Evolutionary conservation across 2,329 filamentous ascomycete genomes (phyloP).

Genomic region (Pyrenophora teres): DNA sequence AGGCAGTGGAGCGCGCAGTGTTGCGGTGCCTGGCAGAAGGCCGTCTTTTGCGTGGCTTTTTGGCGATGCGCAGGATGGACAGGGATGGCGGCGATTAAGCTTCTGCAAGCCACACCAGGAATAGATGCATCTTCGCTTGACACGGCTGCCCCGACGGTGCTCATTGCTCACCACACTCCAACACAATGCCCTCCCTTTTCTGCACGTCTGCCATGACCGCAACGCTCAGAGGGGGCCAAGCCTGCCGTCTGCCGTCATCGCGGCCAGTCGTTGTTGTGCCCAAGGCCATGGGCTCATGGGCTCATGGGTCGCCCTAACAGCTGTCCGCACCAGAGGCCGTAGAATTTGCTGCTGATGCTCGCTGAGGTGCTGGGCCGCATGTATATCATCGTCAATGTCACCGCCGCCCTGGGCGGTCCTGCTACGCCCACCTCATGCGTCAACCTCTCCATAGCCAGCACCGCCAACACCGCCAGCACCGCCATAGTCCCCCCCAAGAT

Average conservation of each 20-base stretch:
- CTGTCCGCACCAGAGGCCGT: slow-evolving; percentile 23
- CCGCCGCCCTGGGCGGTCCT: slow-evolving; percentile 29
- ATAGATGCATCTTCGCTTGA: slow-evolving; percentile 41
- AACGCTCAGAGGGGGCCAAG: slow-evolving; percentile 27
- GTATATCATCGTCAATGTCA: slow-evolving; percentile 34
- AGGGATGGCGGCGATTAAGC: slow-evolving; percentile 41
- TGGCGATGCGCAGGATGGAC: slow-evolving; percentile 32
- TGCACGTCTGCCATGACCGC: slow-evolving; percentile 26
- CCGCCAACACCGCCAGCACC: neutral
- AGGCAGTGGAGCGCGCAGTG: slow-evolving; percentile 12
- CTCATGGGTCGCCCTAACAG: slow-evolving; percentile 25
- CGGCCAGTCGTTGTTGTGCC: slow-evolving; percentile 26
- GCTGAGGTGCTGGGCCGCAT: slow-evolving; percentile 23
- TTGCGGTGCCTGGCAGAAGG: slow-evolving; percentile 30
- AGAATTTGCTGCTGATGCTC: slow-evolving; percentile 31
- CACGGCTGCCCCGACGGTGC: slow-evolving; percentile 19
- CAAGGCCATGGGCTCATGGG: slow-evolving; percentile 23
- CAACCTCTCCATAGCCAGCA: slow-evolving; percentile 1
- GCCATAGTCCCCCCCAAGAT: slow-evolving; percentile 3
- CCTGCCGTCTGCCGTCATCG: slow-evolving; percentile 29
- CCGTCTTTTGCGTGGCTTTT: slow-evolving; percentile 31
- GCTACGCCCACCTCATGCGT: slow-evolving; percentile 13
- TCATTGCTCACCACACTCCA: slow-evolving; percentile 42
- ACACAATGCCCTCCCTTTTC: slow-evolving; percentile 34
- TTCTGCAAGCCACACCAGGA: slow-evolving; percentile 49